Conservation (phyloP, 208 protist species). For the Acanthamoeba quina region DNA sequence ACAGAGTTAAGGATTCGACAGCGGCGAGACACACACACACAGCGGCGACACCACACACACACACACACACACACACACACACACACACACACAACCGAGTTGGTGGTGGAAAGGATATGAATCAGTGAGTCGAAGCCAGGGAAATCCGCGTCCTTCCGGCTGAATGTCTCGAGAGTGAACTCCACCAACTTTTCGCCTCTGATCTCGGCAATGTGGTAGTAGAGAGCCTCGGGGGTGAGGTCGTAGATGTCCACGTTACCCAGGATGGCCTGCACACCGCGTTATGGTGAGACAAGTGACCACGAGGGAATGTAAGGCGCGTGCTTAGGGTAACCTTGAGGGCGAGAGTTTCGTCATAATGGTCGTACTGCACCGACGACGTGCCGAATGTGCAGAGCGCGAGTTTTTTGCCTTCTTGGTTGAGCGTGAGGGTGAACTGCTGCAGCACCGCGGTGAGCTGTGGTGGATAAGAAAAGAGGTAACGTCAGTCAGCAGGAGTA, state of each 20-base stretch:
- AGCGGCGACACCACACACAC: no score
- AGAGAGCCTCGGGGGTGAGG: slow-evolving; percentile 48
- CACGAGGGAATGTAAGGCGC: background rate
- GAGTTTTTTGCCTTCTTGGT: slow-evolving; percentile 60
- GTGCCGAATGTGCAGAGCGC: slow-evolving; percentile 61
- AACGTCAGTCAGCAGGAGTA: background rate
- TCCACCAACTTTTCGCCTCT: slow-evolving; percentile 72
- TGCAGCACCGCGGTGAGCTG: slow-evolving; percentile 52
- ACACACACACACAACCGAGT: background rate
- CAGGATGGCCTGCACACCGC: slow-evolving; percentile 13
- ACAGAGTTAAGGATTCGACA: slow-evolving; percentile 1
- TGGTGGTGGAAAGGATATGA: slow-evolving; percentile 50
- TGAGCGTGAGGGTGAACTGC: slow-evolving; percentile 47
- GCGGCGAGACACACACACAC: no score
- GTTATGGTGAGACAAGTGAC: background rate
- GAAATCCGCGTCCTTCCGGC: slow-evolving; percentile 1
- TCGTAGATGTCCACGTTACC: slow-evolving; percentile 66
- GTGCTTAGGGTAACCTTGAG: background rate
- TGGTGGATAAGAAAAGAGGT: background rate
- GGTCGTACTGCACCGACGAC: slow-evolving; percentile 36
- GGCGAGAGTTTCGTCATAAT: background rate
- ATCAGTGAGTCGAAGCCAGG: slow-evolving; percentile 69
- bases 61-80: background rate
- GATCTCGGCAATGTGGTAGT: slow-evolving; percentile 66
- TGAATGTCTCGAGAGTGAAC: slow-evolving; percentile 58